Evolutionary conservation across 495 filamentous ascomycete species (phyloP), one percentile per base, ranked within the genome.

Genomic region (Recurvomyces mirabilis): DNA sequence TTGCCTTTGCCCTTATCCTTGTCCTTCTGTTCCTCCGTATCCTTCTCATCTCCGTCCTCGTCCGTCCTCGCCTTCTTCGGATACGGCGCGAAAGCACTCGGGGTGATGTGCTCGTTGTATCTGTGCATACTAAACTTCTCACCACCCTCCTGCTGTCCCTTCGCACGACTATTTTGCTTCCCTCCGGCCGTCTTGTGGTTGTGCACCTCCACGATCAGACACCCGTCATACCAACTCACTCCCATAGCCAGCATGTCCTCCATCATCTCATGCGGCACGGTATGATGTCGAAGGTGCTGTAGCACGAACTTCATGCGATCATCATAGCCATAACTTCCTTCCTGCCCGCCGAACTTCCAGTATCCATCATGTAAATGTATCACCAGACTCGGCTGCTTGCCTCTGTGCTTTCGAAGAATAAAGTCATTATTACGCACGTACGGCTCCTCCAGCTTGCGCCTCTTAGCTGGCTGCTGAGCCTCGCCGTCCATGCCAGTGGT

Each of bases 301-400:
- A 95, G 67, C 28, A 94, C 74, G 43, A 84, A 63, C 53, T 73
- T 77, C 86, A 96, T 94, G 35, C 89, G 84, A 5, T 87, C 94
- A 49, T 81, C 82, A 60, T 95, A 95, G 1, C 73, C 68, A 52
- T 94, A 94, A 58, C 80, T 84, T 49, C 88, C 87, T 61, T 95
- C 86, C 65, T 94, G 88, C 47, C 87, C 77, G 51, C 96, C 91
- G 61, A 99, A 93, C 37, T 85, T 81, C 59, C 93, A 95, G 64
- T 94, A 77, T 4, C 71, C 82, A 3, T 77, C 73, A 57, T 94
- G 78, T 1, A 99, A 66, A 63, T 96, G 87, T 26, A 99, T 64
- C 31, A 87, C 77, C 7, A 96, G 67, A 10, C 87, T 94, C 0
- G 93, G 89, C 11, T 74, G 74, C 9, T 67, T 67, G 52, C 80